Evolutionary conservation across 2,329 filamentous ascomycete species (phyloP), one percentile per base, ranked within the genome.

Genomic region (Monosporascus sp.): DNA sequence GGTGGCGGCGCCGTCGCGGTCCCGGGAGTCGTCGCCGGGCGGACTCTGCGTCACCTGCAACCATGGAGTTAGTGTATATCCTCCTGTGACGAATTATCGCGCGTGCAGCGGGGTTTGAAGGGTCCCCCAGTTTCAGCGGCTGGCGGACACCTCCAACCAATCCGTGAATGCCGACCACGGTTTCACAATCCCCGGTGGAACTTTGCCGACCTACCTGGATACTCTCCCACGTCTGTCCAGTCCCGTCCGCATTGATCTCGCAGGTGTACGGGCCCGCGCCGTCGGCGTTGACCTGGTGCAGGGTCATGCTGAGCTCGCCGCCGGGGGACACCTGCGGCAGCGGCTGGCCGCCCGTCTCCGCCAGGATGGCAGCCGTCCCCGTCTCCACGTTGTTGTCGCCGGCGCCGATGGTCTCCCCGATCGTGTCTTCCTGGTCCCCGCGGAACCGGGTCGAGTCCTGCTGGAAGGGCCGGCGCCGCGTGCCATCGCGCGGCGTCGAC

Each of bases 231-330:
- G 71, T 65, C 47, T 72, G 64, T 24, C 76, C 83, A 5, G 82
- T 83, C 52, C 73, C 84, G 53, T 83, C 82, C 52, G 73, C 68
- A 62, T 85, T 84, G 65, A 87, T 83, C 75, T 82, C 82, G 72
- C 83, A 85, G 6, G 72, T 78, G 69, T 84, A 87, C 2, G 83
- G 83, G 18, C 84, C 84, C 54, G 80, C 84, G 53, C 84, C 84
- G 59, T 88, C 84, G 38, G 74, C 75, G 69, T 87, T 87, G 66
- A 87, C 82, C 66, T 87, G 83, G 70, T 86, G 84, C 9, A 87
- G 72, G 1, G 82, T 86, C 75, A 87, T 85, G 60, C 71, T 71
- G 55, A 87, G 60, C 52, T 74, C 60, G 52, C 84, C 84, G 48
- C 83, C 83, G 0, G 72, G 61, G 6, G 72, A 74, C 60, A 87